Base-by-base conservation (phyloP, 2,329 filamentous ascomycete species). In the Fusarium musae region DNA sequence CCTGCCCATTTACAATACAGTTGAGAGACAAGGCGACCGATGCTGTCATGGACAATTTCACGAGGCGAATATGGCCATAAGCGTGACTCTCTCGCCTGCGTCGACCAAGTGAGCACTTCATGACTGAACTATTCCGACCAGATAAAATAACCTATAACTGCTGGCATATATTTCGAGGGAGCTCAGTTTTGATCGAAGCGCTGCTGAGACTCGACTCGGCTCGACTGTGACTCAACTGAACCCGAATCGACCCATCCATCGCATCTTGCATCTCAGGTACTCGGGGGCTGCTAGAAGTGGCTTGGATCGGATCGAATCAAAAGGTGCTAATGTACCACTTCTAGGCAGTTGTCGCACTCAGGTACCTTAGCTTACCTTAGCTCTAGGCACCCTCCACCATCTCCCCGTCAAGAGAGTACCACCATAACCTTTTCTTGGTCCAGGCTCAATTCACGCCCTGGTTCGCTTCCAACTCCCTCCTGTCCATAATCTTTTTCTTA, bases 391-490 rank as follows among this genome's bases (percentile, higher is more conserved):
- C 72, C 69, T 61, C 46, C 68, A 59, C 69, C 52, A 67, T 58
- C 69, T 69, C 50, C 50, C 61, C 60, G 49, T 61, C 72, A 59
- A 76, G 70, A 72, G 77, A 79, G 75, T 69, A 77, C 74, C 73
- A 78, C 74, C 68, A 68, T 68, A 79, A 67, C 66, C 49, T 42
- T 67, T 59, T 71, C 65, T 64, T 59, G 71, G 67, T 62, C 73
- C 66, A 63, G 66, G 64, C 59, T 75, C 69, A 64, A 69, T 79
- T 77, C 77, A 78, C 77, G 77, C 65, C 64, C 64, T 72, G 57
- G 46, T 43, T 58, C 57, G 59, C 61, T 66, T 75, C 59, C 70
- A 61, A 64, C 70, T 66, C 59, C 68, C 46, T 63, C 40, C 59
- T 46, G 57, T 58, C 36, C 62, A 43, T 59, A 69, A 60, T 63